Percentiles rank a stretch among this genome's conserved stretches.
Conservation (phyloP, 495 filamentous ascomycete species). For the Cladorrhinum samala region DNA sequence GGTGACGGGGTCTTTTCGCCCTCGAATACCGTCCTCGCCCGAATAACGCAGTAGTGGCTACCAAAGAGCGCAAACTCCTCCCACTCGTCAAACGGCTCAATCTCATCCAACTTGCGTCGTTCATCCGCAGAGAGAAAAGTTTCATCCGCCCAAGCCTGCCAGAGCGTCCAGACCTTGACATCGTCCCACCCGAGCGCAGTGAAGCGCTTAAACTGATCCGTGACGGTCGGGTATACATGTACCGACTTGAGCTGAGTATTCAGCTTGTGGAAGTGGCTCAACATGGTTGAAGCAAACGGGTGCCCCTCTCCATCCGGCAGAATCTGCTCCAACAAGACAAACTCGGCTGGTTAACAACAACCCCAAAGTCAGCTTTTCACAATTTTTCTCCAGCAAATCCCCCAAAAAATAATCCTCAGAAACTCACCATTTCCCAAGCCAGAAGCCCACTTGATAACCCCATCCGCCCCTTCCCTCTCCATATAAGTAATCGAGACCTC, state of each 20-base stretch:
- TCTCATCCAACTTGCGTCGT: constrained; percentile 50
- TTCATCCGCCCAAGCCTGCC: constrained; percentile 71
- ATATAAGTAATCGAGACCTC: constrained; percentile 93
- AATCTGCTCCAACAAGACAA: constrained; percentile 86
- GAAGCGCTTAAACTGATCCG: constrained; percentile 63
- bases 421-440: constrained; percentile 54
- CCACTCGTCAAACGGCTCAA: constrained; percentile 93
- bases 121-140: constrained; percentile 52
- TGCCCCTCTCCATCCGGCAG: constrained; percentile 69
- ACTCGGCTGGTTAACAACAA: constrained; percentile 37
- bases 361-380: too few relatives aligned
- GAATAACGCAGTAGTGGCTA: constrained; percentile 77
- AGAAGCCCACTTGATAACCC: constrained; percentile 64
- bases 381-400: not conserved
- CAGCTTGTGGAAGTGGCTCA: constrained; percentile 75
- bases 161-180: constrained; percentile 58
- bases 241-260: constrained; percentile 70
- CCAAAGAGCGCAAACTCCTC: constrained; percentile 87
- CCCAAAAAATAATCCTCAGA: too few relatives aligned
- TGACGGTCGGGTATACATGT: constrained; percentile 58
- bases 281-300: constrained; percentile 85
- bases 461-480: constrained; percentile 67
- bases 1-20: not conserved
- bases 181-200: constrained; percentile 55
- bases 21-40: constrained; percentile 40